Conservation (phyloP, 345 rosid species). For the Citrus sp. region DNA sequence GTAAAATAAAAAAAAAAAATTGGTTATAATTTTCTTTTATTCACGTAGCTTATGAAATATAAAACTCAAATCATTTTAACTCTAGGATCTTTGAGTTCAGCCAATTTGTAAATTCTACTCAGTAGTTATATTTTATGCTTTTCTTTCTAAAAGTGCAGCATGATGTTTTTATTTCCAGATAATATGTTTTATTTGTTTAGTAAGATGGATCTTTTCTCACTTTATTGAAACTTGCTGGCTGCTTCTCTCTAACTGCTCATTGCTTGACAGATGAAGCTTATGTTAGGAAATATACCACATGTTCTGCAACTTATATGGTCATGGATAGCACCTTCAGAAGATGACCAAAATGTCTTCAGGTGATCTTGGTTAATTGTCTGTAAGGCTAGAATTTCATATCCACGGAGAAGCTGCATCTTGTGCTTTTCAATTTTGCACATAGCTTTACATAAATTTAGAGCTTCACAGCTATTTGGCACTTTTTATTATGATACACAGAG, state of each 20-base stretch:
- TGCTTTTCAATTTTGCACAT: background rate
- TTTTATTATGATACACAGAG: background rate
- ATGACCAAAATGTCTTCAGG: constrained; percentile 78
- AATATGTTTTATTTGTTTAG: background rate
- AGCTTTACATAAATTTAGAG: background rate
- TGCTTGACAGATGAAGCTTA: constrained; percentile 79
- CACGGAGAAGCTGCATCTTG: background rate
- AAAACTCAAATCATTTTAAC: background rate
- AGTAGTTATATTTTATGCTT: background rate
- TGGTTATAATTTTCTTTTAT: background rate
- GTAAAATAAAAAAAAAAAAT: background rate
- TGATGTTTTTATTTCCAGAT: background rate
- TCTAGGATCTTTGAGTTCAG: background rate
- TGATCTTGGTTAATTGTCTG: constrained; percentile 15
- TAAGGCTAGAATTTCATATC: background rate
- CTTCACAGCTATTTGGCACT: background rate
- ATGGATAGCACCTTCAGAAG: constrained; percentile 95
- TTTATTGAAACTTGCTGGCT: background rate
- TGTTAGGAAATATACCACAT: constrained; percentile 85
- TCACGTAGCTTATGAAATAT: background rate
- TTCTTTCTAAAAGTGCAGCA: background rate
- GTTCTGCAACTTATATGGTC: constrained; percentile 93
- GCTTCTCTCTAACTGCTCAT: constrained; percentile 15
- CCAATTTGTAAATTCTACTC: background rate
- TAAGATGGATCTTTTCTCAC: background rate